Base-by-base conservation (phyloP, 768 basidiomycete species). In the Lentinus brumalis region DNA sequence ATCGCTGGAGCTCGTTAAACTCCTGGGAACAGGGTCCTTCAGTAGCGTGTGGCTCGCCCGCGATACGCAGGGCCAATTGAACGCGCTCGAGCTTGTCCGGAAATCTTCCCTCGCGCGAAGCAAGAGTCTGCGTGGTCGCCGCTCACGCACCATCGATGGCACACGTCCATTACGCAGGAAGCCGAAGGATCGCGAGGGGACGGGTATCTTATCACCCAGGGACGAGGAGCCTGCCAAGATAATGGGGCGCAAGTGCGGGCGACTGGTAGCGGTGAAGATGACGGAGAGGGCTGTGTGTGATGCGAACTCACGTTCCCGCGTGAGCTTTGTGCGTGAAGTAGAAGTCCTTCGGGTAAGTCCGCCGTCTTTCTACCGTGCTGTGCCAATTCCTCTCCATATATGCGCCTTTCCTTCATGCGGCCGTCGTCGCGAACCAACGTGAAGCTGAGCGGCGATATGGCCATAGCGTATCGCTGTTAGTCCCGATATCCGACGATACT, bases 251-350 rank as follows among this genome's bases (percentile, higher is more conserved):
- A 59, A 65, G 56, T 62, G 55, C 46, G 74, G 77, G 41, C 73
- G 76, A 66, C 51, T 81, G 2, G 83, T 83, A n/a, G 84, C 84
- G 12, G 74, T 85, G 69, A 86, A 86, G 74, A 73, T 83, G 71
- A 79, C 83, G 61, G 76, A 78, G 45, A 68, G 78, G 31, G 71
- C 73, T 47, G 56, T 77, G 40, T 81, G 77, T 57, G 74, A 77
- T 29, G 81, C 83, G 62, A 86, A 87, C 67, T 87, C 91, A 60
- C 75, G 91, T 58, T 92, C 90, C 58, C 70, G 89, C 42, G 88
- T 92, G 50, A 85, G 85, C 50, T 93, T 94, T 65, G 83, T 91
- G 31, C 78, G 92, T 30, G 92, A 94, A 75, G 92, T 92, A 15
- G 89, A 92, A 69, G 87, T 95, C 4, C 75, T 94, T n/a, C 81